Evolutionary conservation across 495 filamentous ascomycete species (phyloP).

Genomic region (Hypomontagnella submonticulosa): DNA sequence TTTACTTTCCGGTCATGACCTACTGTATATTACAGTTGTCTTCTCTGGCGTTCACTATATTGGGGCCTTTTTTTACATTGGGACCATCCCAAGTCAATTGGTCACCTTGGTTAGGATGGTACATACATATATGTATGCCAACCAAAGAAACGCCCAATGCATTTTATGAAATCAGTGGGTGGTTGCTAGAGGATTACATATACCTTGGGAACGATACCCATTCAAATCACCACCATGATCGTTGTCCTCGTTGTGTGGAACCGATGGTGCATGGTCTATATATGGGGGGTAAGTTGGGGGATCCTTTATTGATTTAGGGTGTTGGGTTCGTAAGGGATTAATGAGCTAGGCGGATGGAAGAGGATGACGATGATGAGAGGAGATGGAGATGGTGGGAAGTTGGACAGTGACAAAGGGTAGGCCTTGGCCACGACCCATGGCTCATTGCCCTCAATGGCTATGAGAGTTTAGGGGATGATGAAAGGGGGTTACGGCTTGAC

Average conservation of each 20-base stretch:
- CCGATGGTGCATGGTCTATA: constrained; percentile 13
- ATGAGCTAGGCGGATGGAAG: constrained; percentile 14
- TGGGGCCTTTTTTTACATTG: constrained; percentile 29
- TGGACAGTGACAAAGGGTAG: constrained; percentile 24
- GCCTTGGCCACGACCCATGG: constrained; percentile 14
- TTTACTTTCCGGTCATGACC: constrained; percentile 19
- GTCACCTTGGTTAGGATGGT: constrained; percentile 6
- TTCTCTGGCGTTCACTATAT: constrained; percentile 4
- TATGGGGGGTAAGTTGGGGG: constrained; percentile 1
- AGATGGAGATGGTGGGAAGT: constrained; percentile 17
- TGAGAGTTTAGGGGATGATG: background rate
- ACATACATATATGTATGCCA: constrained; percentile 14
- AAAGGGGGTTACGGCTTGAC: background rate
- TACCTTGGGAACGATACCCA: constrained; percentile 8
- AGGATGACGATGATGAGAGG: constrained; percentile 9
- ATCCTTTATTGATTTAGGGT: constrained; percentile 20
- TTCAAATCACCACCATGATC: constrained; percentile 8
- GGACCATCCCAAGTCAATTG: constrained; percentile 30
- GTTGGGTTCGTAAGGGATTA: constrained; percentile 17
- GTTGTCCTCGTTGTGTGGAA: constrained; percentile 9
- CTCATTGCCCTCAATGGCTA: background rate
- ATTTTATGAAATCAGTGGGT: constrained; percentile 12
- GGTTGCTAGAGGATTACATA: constrained; percentile 16
- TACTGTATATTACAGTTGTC: constrained; percentile 19
- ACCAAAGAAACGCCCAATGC: constrained; percentile 22